Conservation (phyloP, 2,329 filamentous ascomycete species). For the Coniochaeta ligniaria region DNA sequence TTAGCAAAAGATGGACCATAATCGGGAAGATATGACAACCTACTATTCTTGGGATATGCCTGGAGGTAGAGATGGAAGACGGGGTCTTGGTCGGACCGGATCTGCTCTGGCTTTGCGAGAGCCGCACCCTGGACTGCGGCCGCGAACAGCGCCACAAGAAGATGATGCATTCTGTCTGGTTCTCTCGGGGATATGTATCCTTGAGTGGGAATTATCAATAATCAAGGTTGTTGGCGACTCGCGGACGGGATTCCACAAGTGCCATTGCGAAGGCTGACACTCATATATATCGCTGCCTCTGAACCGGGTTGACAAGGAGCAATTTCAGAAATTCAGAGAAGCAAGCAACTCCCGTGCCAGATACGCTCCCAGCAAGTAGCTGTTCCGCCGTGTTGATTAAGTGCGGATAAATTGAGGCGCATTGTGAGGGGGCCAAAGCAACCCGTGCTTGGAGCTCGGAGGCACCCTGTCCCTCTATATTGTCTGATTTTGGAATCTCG, state of each 20-base stretch:
- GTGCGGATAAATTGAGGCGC: background rate
- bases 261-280: background rate
- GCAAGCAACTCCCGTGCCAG: background rate
- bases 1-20: background rate
- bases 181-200: background rate
- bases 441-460: background rate
- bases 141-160: background rate
- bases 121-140: background rate
- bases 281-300: background rate
- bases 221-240: background rate
- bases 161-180: background rate
- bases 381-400: background rate
- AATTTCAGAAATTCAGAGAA: background rate
- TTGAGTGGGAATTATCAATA: too few relatives aligned
- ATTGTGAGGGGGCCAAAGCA: background rate
- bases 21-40: conserved; percentile 5
- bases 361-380: background rate
- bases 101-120: conserved; percentile 33
- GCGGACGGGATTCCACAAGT: background rate
- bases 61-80: conserved; percentile 48
- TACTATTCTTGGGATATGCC: conserved; percentile 32
- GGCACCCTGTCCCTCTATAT: background rate
- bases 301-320: background rate
- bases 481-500: background rate
- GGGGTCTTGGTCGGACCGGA: conserved; percentile 40